A percentile compares a stretch with the other conserved stretches of the same genome.
Conservation (phyloP, 1,284 basidiomycete species). For the Singerocomus inundabilis region DNA sequence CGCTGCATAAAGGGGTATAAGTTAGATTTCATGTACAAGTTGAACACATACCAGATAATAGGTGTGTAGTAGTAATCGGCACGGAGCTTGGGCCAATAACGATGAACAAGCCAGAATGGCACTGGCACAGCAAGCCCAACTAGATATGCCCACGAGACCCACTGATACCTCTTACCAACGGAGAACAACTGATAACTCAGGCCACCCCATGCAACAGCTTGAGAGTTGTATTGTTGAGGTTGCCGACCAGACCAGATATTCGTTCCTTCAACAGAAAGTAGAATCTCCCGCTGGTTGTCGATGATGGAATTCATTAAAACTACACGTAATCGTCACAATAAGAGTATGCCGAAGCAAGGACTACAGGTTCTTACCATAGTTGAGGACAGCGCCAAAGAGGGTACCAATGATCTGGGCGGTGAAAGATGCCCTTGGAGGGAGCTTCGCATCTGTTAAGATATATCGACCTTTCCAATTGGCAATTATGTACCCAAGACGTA, state of each 20-base stretch:
- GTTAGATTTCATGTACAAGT: background rate
- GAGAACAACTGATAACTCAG: conserved; percentile 59
- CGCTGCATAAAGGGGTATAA: conserved; percentile 19
- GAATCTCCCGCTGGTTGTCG: conserved; percentile 48
- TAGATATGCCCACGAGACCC: conserved; percentile 55
- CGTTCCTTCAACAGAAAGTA: conserved; percentile 48
- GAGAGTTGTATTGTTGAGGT: conserved; percentile 58
- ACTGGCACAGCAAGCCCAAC: conserved; percentile 55
- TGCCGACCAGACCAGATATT: conserved; percentile 64
- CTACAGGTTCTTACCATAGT: conserved; percentile 42
- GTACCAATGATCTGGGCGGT: conserved; percentile 57
- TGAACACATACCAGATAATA: conserved; percentile 37
- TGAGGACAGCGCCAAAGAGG: conserved; percentile 47
- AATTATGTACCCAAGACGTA: conserved; percentile 13
- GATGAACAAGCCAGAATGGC: conserved; percentile 55
- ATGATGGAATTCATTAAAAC: conserved; percentile 61
- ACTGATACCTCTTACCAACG: conserved; percentile 51
- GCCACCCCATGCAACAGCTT: conserved; percentile 66
- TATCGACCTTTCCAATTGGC: conserved; percentile 4
- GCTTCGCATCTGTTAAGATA: conserved; percentile 49
- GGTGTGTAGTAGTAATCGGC: conserved; percentile 46
- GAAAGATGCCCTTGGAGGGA: conserved; percentile 66
- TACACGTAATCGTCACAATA: conserved; percentile 3
- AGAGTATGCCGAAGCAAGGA: background rate
- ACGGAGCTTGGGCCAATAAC: conserved; percentile 41